Evolutionary conservation across 768 basidiomycete species (phyloP).

Genomic region (Calocybe indica): DNA sequence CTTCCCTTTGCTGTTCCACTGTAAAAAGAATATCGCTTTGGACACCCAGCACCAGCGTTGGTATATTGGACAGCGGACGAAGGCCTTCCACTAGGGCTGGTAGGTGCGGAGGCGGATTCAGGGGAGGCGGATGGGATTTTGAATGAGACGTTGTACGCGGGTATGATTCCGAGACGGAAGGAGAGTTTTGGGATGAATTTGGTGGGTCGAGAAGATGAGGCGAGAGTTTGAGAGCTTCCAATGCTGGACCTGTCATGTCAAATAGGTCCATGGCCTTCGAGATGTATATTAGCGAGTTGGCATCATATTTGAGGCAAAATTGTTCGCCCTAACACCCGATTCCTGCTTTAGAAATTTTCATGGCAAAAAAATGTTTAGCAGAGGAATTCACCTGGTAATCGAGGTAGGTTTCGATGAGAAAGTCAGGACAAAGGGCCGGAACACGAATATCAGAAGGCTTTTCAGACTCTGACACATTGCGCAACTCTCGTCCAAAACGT

Average conservation of each 20-base stretch:
- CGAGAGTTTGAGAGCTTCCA: constrained; percentile 60
- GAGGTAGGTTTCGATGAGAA: constrained; percentile 97
- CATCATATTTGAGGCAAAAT: constrained; percentile 98
- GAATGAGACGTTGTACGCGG: constrained; percentile 44
- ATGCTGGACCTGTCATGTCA: constrained; percentile 81
- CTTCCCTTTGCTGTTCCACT: constrained; percentile 93
- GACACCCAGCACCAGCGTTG: constrained; percentile 85
- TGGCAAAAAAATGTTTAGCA: constrained; percentile 41
- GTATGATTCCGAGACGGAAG: constrained; percentile 6
- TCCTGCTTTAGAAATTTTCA: background rate
- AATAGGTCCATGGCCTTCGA: constrained; percentile 99
- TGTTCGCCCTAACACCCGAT: constrained; percentile 64
- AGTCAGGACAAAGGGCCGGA: constrained; percentile 92
- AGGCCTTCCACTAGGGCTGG: constrained; percentile 76
- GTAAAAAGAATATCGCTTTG: constrained; percentile 97
- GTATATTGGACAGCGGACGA: constrained; percentile 65
- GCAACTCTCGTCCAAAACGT: constrained; percentile 84
- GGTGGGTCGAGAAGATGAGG: constrained; percentile 22
- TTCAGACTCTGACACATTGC: constrained; percentile 32
- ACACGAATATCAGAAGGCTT: constrained; percentile 27
- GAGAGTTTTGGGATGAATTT: constrained; percentile 14
- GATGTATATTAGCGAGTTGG: constrained; percentile 97
- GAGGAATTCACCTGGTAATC: constrained; percentile 85
- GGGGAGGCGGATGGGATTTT: constrained; percentile 68
- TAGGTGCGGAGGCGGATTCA: constrained; percentile 70